phyloP scores from a whole-genome alignment of 306 rosid species.

The Crataegus laevigata region DNA sequence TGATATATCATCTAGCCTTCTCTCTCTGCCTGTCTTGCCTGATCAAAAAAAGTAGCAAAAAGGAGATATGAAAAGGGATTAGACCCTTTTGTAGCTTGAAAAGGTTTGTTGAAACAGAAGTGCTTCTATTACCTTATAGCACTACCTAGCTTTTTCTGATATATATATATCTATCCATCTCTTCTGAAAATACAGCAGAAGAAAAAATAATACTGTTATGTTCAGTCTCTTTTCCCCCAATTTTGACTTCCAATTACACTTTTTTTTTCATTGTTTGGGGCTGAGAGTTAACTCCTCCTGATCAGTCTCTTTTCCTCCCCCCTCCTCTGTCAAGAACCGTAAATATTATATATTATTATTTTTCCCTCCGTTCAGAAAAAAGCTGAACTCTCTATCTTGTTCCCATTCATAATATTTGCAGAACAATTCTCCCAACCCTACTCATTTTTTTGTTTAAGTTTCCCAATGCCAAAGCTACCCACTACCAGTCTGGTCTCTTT shows the following conservation, averaged over 20 bases:
- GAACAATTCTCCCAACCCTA: neutral
- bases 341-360: too few relatives aligned
- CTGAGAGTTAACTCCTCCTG: conserved; percentile 16
- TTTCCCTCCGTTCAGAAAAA: neutral
- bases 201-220: neutral
- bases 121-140: conserved; percentile 2
- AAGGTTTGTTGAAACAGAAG: conserved; percentile 11
- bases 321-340: neutral
- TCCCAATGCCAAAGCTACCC: conserved; percentile 35
- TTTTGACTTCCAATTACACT: conserved; percentile 9
- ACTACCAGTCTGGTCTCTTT: conserved; percentile 58
- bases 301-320: conserved; percentile 25
- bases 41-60: conserved; percentile 7
- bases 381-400: neutral
- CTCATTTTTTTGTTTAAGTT: conserved; percentile 4
- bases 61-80: conserved; percentile 2
- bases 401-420: neutral
- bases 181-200: neutral
- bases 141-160: neutral
- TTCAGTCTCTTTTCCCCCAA: conserved; percentile 13
- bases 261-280: conserved; percentile 4
- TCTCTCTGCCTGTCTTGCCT: conserved; percentile 1
- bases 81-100: conserved; percentile 31
- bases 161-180: neutral
- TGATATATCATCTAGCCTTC: neutral